Evolutionary conservation across 352 stramenopile species (phyloP), one percentile per base, ranked within the genome.

Genomic region (Pseudoperonospora humuli): DNA sequence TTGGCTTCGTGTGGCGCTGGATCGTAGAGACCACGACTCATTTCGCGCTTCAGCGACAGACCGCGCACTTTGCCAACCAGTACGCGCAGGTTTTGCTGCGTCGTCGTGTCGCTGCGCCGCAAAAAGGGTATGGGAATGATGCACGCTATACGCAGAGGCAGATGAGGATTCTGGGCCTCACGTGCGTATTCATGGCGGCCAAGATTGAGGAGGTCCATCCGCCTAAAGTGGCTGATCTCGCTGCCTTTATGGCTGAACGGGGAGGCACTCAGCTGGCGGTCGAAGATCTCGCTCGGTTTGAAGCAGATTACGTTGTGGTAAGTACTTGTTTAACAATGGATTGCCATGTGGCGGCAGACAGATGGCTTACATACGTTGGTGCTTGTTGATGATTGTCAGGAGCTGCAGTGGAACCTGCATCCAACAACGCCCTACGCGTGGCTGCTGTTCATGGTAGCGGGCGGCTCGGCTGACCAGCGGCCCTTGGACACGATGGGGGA

Each of bases 141-240:
- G 67, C 57, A 35, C 61, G 35, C 8, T 37, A 66, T 13, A 45
- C 76, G 35, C 77, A 83, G 59, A 55, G 65, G 19, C 70, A 84
- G 54, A 56, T 86, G 35, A 67, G 73, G 32, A 56, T 84, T 25
- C 44, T 86, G 13, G 73, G 72, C 1, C 39, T 86, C 24, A 53
- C 54, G 13, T 86, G 74, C 38, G 77, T 89, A 31, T 89, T 86
- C 49, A 84, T 89, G 61, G 77, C 77, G n/a, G 74, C 74, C 35
- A 89, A 89, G 68, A 89, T 89, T 42, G 77, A 89, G 51, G 77
- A 89, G 39, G 75, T 89, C 9, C 73, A 86, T 31, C 77, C 77
- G 15, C 77, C 77, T 18, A 89, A 89, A 50, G 70, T 70, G 0
- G 67, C 66, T 4, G 77, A 89, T 20, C 57, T 89, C n/a, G 73